phyloP scores from a whole-genome alignment of 2,329 filamentous ascomycete genomes.

The Daldinia eschscholtzii region DNA sequence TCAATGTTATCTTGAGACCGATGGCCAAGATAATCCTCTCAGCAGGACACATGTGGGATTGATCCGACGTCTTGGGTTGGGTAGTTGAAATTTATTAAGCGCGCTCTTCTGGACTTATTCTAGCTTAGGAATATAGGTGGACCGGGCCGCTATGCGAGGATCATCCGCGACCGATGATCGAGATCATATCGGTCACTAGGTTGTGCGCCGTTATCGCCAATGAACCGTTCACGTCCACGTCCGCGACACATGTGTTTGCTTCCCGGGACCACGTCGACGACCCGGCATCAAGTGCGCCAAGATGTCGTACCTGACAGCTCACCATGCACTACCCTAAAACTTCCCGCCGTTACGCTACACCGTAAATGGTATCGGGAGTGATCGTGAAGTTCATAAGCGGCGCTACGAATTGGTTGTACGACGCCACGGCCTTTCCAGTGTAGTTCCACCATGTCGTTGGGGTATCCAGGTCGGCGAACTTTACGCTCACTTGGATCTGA shows the following conservation, averaged over 20 bases:
- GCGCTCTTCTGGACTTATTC: background rate
- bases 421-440: constrained; percentile 49
- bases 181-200: constrained; percentile 7
- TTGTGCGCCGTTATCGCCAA: constrained; percentile 21
- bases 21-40: background rate
- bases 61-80: constrained; percentile 1
- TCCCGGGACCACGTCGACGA: constrained; percentile 21
- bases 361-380: constrained; percentile 48
- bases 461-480: constrained; percentile 49
- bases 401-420: constrained; percentile 48
- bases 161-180: constrained; percentile 3
- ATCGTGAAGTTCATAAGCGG: constrained; percentile 50
- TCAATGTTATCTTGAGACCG: background rate
- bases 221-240: constrained; percentile 24
- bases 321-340: constrained; percentile 22
- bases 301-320: constrained; percentile 29
- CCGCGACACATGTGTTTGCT: constrained; percentile 29
- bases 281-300: constrained; percentile 12
- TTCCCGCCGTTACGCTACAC: constrained; percentile 46
- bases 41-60: background rate
- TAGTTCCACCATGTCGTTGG: constrained; percentile 52
- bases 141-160: background rate
- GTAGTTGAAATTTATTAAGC: constrained; percentile 4
- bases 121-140: background rate
- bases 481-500: constrained; percentile 51